These are phyloP conservation scores for Tarenaya hassleriana DNA, from an alignment of 345 rosid genomes.

Conservation along the genomic window DNA sequence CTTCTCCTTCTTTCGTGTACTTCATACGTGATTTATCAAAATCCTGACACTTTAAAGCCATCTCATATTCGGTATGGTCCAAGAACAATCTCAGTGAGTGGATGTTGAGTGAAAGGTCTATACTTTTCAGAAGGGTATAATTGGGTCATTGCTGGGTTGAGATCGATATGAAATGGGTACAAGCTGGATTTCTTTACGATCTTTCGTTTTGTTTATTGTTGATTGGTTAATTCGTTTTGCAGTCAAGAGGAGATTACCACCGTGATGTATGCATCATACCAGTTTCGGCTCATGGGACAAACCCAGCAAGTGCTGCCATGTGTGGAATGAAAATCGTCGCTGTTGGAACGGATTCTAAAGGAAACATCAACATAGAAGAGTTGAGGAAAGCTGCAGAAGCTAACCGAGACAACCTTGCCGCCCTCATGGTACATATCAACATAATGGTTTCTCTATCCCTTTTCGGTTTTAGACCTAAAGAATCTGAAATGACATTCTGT, in stretches of 20 bases:
- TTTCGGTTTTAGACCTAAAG: no score
- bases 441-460: no score
- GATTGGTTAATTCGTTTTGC: conserved; percentile 20
- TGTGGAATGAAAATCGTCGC: conserved; percentile 95
- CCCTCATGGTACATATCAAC: conserved; percentile 57
- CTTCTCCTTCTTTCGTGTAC: no score
- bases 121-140: no score
- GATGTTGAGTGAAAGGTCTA: no score
- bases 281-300: conserved; percentile 98
- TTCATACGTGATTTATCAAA: background rate
- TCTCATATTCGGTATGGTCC: no score
- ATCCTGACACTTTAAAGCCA: no score
- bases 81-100: no score
- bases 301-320: conserved; percentile 99
- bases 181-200: no score
- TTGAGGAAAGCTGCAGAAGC: conserved; percentile 88
- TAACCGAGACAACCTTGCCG: conserved; percentile 76
- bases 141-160: no score
- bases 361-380: conserved; percentile 91
- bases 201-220: background rate
- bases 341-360: conserved; percentile 96
- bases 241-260: conserved; percentile 97
- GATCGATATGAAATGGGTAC: no score
- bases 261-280: conserved; percentile 97
- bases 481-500: no score